phyloP scores from a whole-genome alignment of 1,284 basidiomycete species.

The Neonothopanus nambi region DNA sequence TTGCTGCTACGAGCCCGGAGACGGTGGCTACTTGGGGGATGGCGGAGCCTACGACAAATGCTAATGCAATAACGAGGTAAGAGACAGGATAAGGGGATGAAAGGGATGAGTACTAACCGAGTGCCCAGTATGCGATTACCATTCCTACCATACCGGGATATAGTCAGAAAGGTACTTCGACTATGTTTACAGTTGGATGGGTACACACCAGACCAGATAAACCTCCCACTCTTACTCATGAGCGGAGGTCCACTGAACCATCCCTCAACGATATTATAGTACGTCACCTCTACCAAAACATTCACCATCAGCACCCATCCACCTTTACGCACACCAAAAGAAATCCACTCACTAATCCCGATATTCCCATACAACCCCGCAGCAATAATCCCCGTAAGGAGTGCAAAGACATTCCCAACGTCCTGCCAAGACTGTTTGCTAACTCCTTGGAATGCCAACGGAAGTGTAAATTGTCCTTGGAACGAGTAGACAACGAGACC shows the following conservation, averaged over 20 bases:
- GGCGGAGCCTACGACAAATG: slow-evolving; percentile 61
- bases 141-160: slow-evolving; percentile 30
- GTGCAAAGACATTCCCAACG: slow-evolving; percentile 49
- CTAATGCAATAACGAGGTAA: slow-evolving; percentile 31
- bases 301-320: not conserved
- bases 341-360: slow-evolving; percentile 44
- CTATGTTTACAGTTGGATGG: too few species aligned
- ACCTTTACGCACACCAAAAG: not conserved
- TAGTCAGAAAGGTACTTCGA: not conserved
- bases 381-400: slow-evolving; percentile 52
- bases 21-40: slow-evolving; percentile 61
- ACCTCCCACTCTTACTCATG: slow-evolving; percentile 43
- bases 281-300: slow-evolving; percentile 38
- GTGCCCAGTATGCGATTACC: slow-evolving; percentile 48
- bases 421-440: slow-evolving; percentile 43
- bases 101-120: slow-evolving; percentile 28
- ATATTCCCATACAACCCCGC: slow-evolving; percentile 69
- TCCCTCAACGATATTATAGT: slow-evolving; percentile 51
- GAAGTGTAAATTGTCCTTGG: slow-evolving; percentile 60
- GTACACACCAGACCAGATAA: slow-evolving; percentile 43
- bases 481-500: slow-evolving; percentile 49
- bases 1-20: slow-evolving; percentile 53
- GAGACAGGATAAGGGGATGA: not conserved
- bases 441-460: slow-evolving; percentile 62
- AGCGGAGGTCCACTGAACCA: slow-evolving; percentile 57